A percentile compares a stretch with the other conserved stretches of the same genome.
These are phyloP conservation scores for Chytriomyces sp. DNA, from an alignment of 192 early-diverging fungal genomes.

Conservation along the genomic window DNA sequence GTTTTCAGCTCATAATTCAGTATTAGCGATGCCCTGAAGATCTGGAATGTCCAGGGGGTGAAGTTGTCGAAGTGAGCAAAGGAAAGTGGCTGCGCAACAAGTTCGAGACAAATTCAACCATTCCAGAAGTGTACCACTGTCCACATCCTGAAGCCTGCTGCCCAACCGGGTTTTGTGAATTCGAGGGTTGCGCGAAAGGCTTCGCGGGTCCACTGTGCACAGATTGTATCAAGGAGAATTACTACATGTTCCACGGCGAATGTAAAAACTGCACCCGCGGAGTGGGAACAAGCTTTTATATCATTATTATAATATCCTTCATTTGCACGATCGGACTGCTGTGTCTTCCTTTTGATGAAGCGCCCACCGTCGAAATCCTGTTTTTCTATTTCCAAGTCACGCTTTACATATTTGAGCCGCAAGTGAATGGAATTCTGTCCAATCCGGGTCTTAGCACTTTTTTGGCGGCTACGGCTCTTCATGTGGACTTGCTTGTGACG, in stretches of 20 bases:
- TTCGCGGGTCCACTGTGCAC: slow-evolving; percentile 28
- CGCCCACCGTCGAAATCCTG: slow-evolving; percentile 27
- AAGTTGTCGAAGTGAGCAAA: not conserved
- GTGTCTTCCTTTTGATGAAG: slow-evolving; percentile 15
- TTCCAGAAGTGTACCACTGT: slow-evolving; percentile 12
- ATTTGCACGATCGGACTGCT: slow-evolving; percentile 9
- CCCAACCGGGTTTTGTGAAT: slow-evolving; percentile 1
- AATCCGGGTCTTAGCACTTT: slow-evolving; percentile 10
- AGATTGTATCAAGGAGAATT: slow-evolving; percentile 3
- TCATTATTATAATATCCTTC: not conserved
- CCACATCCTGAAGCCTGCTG: slow-evolving; percentile 22
- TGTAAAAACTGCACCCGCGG: slow-evolving; percentile 5
- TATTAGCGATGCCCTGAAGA: not conserved
- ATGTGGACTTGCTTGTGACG: slow-evolving; percentile 18
- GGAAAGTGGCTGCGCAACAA: not conserved
- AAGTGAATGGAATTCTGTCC: slow-evolving; percentile 5
- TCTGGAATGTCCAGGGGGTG: slow-evolving; percentile 2
- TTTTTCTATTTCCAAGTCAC: slow-evolving; percentile 35
- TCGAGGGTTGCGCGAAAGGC: not conserved
- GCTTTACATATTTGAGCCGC: slow-evolving; percentile 9
- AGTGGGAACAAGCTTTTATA: not conserved
- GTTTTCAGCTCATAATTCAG: not conserved
- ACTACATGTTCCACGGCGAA: not conserved
- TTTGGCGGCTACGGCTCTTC: slow-evolving; percentile 7
- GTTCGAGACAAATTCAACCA: not conserved